These are phyloP conservation scores for Hippophae rhamnoides DNA, from an alignment of 306 rosid species.

Conservation along the genomic window DNA sequence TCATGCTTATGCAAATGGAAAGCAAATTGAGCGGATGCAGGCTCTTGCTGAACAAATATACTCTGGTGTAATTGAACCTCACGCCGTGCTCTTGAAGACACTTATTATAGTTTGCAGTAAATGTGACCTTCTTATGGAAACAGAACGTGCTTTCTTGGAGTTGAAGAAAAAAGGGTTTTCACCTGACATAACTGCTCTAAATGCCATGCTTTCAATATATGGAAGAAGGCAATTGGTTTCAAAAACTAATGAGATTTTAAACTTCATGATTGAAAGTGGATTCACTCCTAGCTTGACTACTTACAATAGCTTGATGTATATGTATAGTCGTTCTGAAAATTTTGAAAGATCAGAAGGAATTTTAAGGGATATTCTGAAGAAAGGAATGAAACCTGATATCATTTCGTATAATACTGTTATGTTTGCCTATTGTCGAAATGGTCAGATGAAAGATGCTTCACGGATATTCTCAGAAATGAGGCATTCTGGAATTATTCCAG, in stretches of 20 bases:
- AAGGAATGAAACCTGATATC: conserved; percentile 74
- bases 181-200: conserved; percentile 65
- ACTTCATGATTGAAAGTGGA: conserved; percentile 58
- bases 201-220: conserved; percentile 84
- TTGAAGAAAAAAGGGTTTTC: conserved; percentile 48
- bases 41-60: conserved; percentile 71
- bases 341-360: conserved; percentile 64
- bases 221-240: conserved; percentile 75
- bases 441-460: conserved; percentile 75
- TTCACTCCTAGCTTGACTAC: conserved; percentile 86
- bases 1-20: conserved; percentile 90
- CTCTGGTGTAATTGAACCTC: conserved; percentile 51
- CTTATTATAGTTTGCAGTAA: conserved; percentile 81
- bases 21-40: conserved; percentile 50
- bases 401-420: conserved; percentile 77
- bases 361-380: conserved; percentile 48
- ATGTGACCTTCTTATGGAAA: conserved; percentile 62
- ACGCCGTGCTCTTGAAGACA: conserved; percentile 70
- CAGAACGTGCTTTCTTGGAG: conserved; percentile 71
- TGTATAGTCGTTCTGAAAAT: conserved; percentile 68
- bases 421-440: conserved; percentile 68
- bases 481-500: conserved; percentile 53
- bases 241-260: conserved; percentile 64
- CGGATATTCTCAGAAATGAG: conserved; percentile 70
- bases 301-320: conserved; percentile 82